Conservation (phyloP, 2,329 filamentous ascomycete species). For the Talaromyces sp. region DNA sequence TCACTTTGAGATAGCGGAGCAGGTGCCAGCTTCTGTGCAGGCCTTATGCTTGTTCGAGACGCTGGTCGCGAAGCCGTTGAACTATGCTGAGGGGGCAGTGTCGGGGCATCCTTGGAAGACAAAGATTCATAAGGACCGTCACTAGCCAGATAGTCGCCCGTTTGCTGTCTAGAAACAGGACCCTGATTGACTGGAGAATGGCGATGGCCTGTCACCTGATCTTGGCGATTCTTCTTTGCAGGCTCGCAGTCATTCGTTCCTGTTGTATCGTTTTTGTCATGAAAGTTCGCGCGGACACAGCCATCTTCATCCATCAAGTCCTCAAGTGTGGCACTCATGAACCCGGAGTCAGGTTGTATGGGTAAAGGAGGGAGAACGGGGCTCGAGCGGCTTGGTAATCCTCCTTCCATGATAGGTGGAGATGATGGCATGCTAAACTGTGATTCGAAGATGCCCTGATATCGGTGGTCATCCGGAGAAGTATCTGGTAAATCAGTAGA, state of each 20-base stretch:
- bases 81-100: constrained; percentile 28
- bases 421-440: constrained; percentile 84
- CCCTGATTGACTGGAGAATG: constrained; percentile 19
- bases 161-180: constrained; percentile 22
- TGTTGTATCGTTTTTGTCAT: constrained; percentile 13
- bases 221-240: constrained; percentile 3
- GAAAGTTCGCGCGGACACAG: constrained; percentile 24
- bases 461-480: constrained; percentile 50
- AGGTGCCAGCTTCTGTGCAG: constrained; percentile 37
- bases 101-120: constrained; percentile 22
- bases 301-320: constrained; percentile 64
- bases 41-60: constrained; percentile 35
- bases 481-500: constrained; percentile 46
- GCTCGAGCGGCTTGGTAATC: constrained; percentile 69
- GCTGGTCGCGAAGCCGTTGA: constrained; percentile 34
- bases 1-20: constrained; percentile 36
- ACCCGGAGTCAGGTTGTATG: constrained; percentile 65
- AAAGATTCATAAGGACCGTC: constrained; percentile 23
- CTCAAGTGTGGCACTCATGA: constrained; percentile 75
- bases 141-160: constrained; percentile 23
- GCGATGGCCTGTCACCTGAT: neutral
- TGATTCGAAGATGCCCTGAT: constrained; percentile 57
- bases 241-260: constrained; percentile 3
- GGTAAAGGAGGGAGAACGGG: constrained; percentile 65
- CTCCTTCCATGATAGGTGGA: constrained; percentile 70